Base-by-base conservation (phyloP, 2,329 filamentous ascomycete genomes). In the Macrophomina pseudophaseolina region DNA sequence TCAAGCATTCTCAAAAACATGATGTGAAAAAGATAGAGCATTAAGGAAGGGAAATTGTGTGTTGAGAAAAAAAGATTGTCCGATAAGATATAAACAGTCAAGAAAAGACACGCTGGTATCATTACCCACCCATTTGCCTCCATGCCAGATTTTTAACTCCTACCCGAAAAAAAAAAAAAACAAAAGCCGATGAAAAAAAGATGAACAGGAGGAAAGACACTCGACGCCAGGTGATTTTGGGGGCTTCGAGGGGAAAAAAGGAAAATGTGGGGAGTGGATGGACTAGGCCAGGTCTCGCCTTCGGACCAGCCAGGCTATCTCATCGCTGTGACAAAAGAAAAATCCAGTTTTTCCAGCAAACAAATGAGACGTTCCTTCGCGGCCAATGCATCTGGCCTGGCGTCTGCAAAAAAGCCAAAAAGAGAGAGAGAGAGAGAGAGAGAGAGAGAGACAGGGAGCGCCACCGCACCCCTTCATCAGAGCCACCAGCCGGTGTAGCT, bases 401-500 rank as follows among this genome's bases (percentile, higher is more conserved):
- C 23, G 23, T 23, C 23, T 23, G 23, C 23, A 23, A 23, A 3
- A 23, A 23, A 23, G 23, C 23, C 23, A 23, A 23, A 23, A 3
- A 23, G 23, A 7, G 2, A 4, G 16, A 49, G 28, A 28, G 7
- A 49, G 18, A 49, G 16, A 23, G 11, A 18, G 12, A 18, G 23
- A 23, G 28, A 52, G 16, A 11, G 5, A 12, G 12, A 7, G 40
- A 2, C 35, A 40, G 38, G 33, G 18, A 14, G 28, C 33, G 3
- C 32, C 23, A 23, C 2, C 23, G 23, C 23, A 23, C 23, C 23
- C 23, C 23, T 23, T 23, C 23, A 65, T 58, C 8, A 65, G 16
- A 58, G 38, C 67, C 69, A 68, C 67, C 69, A 67, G 5, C 75
- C 76, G n/a, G 74, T 74, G 49, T 74, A 75, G 8, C 53, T 67